Evolutionary conservation across 1,284 basidiomycete species (phyloP).

Genomic region (Hemileia vastatrix): DNA sequence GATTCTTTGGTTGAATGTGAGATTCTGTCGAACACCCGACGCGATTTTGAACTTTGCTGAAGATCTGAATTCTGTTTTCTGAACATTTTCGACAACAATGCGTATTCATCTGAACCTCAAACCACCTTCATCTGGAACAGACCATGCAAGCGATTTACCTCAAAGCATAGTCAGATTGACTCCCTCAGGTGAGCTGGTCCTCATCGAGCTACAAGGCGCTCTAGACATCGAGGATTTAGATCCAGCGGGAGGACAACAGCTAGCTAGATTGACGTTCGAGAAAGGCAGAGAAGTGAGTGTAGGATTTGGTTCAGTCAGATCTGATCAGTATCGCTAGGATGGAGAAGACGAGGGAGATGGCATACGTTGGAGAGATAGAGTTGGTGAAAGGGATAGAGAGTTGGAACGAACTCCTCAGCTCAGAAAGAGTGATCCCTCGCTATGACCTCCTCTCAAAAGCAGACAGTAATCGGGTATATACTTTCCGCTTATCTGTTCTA

Average conservation of each 20-base stretch:
- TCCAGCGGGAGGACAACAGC: constrained; percentile 27
- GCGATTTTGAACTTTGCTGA: no score
- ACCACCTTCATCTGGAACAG: not conserved
- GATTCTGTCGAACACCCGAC: no score
- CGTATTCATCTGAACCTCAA: not conserved
- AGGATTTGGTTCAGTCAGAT: not conserved
- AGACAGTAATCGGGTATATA: no score
- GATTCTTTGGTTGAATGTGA: no score
- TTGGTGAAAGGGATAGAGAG: no score
- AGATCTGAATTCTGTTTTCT: no score
- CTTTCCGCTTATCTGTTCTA: no score
- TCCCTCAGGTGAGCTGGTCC: constrained; percentile 35
- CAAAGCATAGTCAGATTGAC: constrained; percentile 23
- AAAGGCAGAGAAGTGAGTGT: constrained; percentile 22
- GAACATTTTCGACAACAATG: not conserved
- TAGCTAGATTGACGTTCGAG: constrained; percentile 37
- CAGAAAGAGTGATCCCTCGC: no score
- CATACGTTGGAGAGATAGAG: no score
- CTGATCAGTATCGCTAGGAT: no score
- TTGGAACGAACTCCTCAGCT: no score
- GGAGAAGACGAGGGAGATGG: not conserved
- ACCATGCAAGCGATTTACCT: not conserved
- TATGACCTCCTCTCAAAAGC: no score
- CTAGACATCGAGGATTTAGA: constrained; percentile 35
- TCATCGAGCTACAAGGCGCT: constrained; percentile 40